A percentile compares a stretch with the other conserved stretches of the same genome.
These are phyloP conservation scores for Cyberlindnera nakhonratchasimensis DNA, from an alignment of 805 yeast genomes.

Conservation along the genomic window DNA sequence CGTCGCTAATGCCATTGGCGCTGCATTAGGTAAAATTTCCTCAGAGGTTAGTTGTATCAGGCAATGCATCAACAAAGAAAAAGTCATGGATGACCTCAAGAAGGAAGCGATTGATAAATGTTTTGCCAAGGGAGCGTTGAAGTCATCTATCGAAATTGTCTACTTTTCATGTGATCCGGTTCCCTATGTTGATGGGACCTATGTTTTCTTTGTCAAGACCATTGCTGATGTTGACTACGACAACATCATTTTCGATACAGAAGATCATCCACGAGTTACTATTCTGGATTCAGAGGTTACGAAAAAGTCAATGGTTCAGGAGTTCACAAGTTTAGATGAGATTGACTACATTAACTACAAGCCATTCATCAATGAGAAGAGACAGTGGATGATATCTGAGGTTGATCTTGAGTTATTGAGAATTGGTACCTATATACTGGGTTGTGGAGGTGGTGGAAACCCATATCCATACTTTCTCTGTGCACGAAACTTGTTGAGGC, in stretches of 20 bases:
- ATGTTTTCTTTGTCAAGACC: constrained; percentile 24
- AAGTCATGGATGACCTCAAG: constrained; percentile 21
- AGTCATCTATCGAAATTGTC: constrained; percentile 26
- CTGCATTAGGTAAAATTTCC: constrained; percentile 45
- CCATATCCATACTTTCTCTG: constrained; percentile 41
- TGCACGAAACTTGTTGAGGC: constrained; percentile 31
- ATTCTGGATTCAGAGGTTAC: not conserved
- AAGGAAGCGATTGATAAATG: constrained; percentile 22
- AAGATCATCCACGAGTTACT: not conserved
- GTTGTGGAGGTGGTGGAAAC: constrained; percentile 51
- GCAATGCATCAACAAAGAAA: constrained; percentile 17
- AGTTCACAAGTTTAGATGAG: constrained; percentile 12
- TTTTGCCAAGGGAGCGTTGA: constrained; percentile 28
- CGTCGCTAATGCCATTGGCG: constrained; percentile 51
- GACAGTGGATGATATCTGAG: constrained; percentile 27
- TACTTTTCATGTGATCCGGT: constrained; percentile 28
- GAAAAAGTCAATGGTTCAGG: constrained; percentile 4
- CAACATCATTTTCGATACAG: constrained; percentile 18
- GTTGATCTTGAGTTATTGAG: constrained; percentile 39
- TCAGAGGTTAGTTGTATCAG: constrained; percentile 13
- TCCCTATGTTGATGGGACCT: constrained; percentile 31
- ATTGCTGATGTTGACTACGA: constrained; percentile 21
- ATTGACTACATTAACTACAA: constrained; percentile 25
- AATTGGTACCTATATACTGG: constrained; percentile 46
- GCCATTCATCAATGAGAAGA: constrained; percentile 14